Evolutionary conservation across 2,329 filamentous ascomycete genomes (phyloP).

Genomic region (Sarocladiaceae sp.): DNA sequence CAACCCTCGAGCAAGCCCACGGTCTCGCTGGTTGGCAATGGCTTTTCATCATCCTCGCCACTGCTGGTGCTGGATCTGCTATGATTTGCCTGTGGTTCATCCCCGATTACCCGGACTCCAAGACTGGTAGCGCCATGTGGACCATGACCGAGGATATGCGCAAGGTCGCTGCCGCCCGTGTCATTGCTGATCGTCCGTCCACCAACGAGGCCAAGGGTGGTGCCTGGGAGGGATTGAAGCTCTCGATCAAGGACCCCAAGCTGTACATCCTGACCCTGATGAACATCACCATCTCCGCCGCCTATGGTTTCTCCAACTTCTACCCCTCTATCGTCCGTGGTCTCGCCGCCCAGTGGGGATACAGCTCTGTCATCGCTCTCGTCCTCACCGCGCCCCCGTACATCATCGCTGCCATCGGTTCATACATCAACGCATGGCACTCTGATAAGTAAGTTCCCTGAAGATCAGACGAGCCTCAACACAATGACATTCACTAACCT

Average conservation of each 20-base stretch:
- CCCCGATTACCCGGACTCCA: constrained; percentile 18
- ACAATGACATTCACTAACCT: not conserved
- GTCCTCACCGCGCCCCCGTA: constrained; percentile 19
- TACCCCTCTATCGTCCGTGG: constrained; percentile 20
- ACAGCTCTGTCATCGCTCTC: constrained; percentile 17
- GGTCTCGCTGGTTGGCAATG: constrained; percentile 35
- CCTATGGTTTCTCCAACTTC: constrained; percentile 17
- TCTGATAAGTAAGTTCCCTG: constrained; percentile 11
- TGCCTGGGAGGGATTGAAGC: constrained; percentile 18
- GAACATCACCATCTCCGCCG: constrained; percentile 14
- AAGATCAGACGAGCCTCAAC: not conserved
- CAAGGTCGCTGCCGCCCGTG: constrained; percentile 18
- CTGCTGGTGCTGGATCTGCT: constrained; percentile 16
- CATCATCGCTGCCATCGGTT: constrained; percentile 17
- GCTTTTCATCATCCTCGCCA: constrained; percentile 34
- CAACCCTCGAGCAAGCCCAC: constrained; percentile 15
- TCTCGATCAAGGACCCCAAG: constrained; percentile 18
- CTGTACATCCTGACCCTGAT: constrained; percentile 19
- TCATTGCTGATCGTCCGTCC: constrained; percentile 19
- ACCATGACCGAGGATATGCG: constrained; percentile 19
- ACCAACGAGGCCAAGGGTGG: constrained; percentile 16
- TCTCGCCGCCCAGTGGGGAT: constrained; percentile 19
- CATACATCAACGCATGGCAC: constrained; percentile 16
- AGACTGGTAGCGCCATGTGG: constrained; percentile 19
- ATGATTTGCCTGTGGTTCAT: constrained; percentile 17